Base-by-base conservation (phyloP, 257 asterid species). In the Solanum etuberosum region DNA sequence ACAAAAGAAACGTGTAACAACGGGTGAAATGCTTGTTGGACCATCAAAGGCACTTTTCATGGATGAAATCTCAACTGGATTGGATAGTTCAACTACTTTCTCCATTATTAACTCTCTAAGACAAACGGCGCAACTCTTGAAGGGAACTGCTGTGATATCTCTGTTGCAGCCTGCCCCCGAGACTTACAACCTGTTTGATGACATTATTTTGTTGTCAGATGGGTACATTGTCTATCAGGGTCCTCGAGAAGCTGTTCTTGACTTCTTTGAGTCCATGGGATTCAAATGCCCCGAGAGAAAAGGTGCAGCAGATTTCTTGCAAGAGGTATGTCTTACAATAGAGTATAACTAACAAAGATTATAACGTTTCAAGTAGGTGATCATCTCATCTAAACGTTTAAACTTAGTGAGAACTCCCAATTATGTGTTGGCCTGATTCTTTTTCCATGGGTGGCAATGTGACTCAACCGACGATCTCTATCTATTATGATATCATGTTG, bases 261-360 rank as follows among this genome's bases (percentile, higher is more conserved):
- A 81, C 0, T 94, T 94, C 83, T 93, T 94, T 12, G 95, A 92
- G 21, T 90, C 94, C 57, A 89, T 92, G 94, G 97, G 97, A 1
- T 94, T 94, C 91, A 89, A 89, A 91, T 94, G 97, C 86, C 97
- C 97, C 0, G 90, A 77, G 4, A 85, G 97, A 16, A 94, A 94
- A 86, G 97, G 94, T 10, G 94, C 89, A 3, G 97, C 97, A n/a
- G 97, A 94, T 90, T 94, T 93, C 94, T 85, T 94, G 90, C 97
- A 94, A 89, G 97, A 94, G 88, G 95, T 93, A 87, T 87, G 92
- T 43, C 21, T 2, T 68, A 6, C 37, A 16, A 70, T n/a, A 23
- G 63, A 57, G 27, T 37, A 57, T 32, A 40, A 35, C 34, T 2
- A 35, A 21, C 38, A n/a, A 65, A 65, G 9, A 0, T 25, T 40